Evolutionary conservation across 2,329 filamentous ascomycete species (phyloP).

Genomic region (Penicillium digitatum): DNA sequence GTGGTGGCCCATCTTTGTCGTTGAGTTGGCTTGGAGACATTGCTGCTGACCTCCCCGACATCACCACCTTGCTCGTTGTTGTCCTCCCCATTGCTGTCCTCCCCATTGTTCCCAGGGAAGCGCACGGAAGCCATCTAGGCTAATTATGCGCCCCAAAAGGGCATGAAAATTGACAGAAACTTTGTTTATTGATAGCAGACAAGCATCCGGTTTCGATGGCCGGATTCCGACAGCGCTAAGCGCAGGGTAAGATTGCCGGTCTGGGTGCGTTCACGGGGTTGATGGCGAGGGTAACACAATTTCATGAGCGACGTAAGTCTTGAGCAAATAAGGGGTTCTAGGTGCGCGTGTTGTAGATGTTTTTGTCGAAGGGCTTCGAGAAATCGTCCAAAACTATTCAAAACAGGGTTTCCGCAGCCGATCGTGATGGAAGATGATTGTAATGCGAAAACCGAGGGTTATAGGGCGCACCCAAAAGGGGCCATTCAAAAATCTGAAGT

Average conservation of each 20-base stretch:
- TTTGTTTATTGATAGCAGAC: conserved; percentile 15
- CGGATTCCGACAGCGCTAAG: conserved; percentile 23
- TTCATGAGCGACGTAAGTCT: conserved; percentile 1
- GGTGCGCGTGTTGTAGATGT: background rate
- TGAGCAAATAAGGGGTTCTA: background rate
- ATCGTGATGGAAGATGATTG: background rate
- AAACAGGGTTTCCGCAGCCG: conserved; percentile 2
- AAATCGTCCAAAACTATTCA: conserved; percentile 1
- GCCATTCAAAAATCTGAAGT: conserved; percentile 16
- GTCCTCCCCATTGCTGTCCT: conserved; percentile 18
- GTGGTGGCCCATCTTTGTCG: conserved; percentile 96
- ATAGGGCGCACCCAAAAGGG: conserved; percentile 22
- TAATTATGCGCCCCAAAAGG: conserved; percentile 24
- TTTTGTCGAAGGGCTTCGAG: background rate
- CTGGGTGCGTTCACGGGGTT: conserved; percentile 3
- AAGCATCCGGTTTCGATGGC: conserved; percentile 30
- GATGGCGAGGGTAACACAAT: background rate
- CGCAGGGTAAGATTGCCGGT: background rate
- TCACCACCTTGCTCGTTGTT: conserved; percentile 28
- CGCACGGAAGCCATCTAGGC: conserved; percentile 41
- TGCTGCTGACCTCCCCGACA: conserved; percentile 36
- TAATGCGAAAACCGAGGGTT: conserved; percentile 4
- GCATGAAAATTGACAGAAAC: conserved; percentile 26
- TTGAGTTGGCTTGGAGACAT: conserved; percentile 62
- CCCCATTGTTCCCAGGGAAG: conserved; percentile 28